Base-by-base conservation (phyloP, 2,329 filamentous ascomycete genomes). In the Alternaria sp. region DNA sequence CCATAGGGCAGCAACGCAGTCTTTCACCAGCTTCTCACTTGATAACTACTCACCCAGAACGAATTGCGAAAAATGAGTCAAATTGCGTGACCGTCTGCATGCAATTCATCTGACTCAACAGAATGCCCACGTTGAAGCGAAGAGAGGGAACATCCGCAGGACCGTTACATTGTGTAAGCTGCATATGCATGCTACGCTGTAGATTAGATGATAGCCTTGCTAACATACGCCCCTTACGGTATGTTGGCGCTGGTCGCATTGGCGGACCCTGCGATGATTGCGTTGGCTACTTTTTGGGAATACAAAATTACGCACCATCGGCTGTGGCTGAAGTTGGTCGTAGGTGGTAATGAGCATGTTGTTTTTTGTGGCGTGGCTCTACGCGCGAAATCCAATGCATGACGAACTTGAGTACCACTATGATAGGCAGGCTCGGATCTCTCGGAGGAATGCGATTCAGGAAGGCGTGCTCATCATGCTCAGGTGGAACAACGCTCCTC, bases 171-270 rank as follows among this genome's bases (percentile, higher is more conserved):
- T 25, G 36, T 30, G 54, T 62, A 57, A 62, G 63, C 56, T 23
- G 52, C 60, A 60, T 54, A 40, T 55, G 15, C 32, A 46, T 59
- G 43, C 60, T 19, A 54, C 43, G 30, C 11, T 50, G 26, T 46
- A 54, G 40, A 66, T 64, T 52, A 45, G 36, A n/a, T 28, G 28
- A 51, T 30, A 54, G 58, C 64, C 52, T 62, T 60, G 56, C 66
- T 68, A 61, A 64, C 60, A 45, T 62, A 57, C 51, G 19, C 40
- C 10, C 36, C 51, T 32, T 32, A 51, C 36, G 36, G 40, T 43
- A 44, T 32, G 25, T 28, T 57, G 55, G 43, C 23, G 32, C 30
- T 43, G 21, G 40, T 40, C 44, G 15, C 15, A 56, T 51, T 46
- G 47, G 54, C 15, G 12, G 26, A 46, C 15, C 25, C 25, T 54